These are phyloP conservation scores for Cucurbita pepo DNA, from an alignment of 306 rosid species.

Conservation along the genomic window DNA sequence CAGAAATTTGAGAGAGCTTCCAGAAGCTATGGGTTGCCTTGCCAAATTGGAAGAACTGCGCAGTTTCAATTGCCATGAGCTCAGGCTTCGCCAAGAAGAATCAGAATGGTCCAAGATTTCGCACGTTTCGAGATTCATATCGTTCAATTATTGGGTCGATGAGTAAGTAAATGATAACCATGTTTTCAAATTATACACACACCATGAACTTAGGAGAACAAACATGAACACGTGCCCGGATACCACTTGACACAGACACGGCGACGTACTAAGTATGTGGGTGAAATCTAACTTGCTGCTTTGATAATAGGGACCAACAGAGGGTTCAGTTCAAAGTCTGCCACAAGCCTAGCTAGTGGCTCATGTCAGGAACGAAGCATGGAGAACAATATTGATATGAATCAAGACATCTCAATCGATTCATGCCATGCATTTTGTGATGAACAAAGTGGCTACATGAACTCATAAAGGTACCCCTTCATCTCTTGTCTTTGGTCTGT, in stretches of 20 bases:
- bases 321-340: slow-evolving; percentile 3
- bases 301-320: neutral
- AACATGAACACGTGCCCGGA: neutral
- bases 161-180: neutral
- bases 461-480: neutral
- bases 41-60: neutral
- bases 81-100: slow-evolving; percentile 3
- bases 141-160: slow-evolving; percentile 5
- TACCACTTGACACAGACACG: neutral
- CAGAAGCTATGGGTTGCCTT: neutral
- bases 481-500: no score
- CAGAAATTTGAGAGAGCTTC: slow-evolving; percentile 4
- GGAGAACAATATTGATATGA: no score
- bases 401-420: no score
- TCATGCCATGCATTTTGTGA: neutral
- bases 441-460: neutral
- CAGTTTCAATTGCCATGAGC: slow-evolving; percentile 4
- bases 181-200: neutral
- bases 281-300: neutral
- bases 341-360: neutral
- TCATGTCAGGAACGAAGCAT: neutral
- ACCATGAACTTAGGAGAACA: neutral
- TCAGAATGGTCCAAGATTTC: slow-evolving; percentile 1
- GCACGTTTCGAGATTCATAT: neutral
- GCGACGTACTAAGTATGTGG: neutral